phyloP scores from a whole-genome alignment of 306 rosid species.

The Lablab purpureus region DNA sequence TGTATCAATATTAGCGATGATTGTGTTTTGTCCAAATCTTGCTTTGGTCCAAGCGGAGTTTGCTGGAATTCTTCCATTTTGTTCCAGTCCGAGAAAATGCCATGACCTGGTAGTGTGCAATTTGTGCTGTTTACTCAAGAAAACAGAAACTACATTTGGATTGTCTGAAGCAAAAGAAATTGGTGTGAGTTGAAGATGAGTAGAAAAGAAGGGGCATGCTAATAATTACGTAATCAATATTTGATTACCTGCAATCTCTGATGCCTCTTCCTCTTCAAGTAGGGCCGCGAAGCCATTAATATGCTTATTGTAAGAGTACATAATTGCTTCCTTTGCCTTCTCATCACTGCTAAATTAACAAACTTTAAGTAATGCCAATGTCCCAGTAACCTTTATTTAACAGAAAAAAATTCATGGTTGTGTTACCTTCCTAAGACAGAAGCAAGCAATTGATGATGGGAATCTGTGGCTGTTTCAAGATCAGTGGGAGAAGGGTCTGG shows the following conservation, averaged over 20 bases:
- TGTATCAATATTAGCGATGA: slow-evolving; percentile 47
- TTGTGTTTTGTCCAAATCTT: slow-evolving; percentile 41
- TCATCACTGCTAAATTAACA: not conserved
- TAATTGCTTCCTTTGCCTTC: slow-evolving; percentile 23
- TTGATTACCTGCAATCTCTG: slow-evolving; percentile 52
- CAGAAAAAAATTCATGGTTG: not conserved
- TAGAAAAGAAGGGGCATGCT: not conserved
- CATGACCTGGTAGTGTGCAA: slow-evolving; percentile 69
- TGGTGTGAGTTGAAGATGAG: not conserved
- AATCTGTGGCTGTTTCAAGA: slow-evolving; percentile 34
- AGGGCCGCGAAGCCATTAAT: slow-evolving; percentile 79
- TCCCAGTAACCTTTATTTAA: too few relatives aligned
- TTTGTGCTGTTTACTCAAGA: slow-evolving; percentile 5
- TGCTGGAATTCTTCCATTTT: not conserved
- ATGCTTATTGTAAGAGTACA: slow-evolving; percentile 62
- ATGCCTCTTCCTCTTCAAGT: slow-evolving; percentile 61
- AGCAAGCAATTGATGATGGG: slow-evolving; percentile 38
- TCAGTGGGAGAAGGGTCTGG: slow-evolving; percentile 38
- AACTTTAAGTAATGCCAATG: not conserved
- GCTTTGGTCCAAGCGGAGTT: slow-evolving; percentile 41
- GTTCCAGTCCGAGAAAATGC: slow-evolving; percentile 57
- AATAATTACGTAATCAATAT: not conserved
- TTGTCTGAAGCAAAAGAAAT: slow-evolving; percentile 14
- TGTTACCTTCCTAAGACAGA: slow-evolving; percentile 47
- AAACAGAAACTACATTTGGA: slow-evolving; percentile 60